These are phyloP conservation scores for Globisporangium cederbergense DNA, from an alignment of 352 stramenopile genomes.

Conservation along the genomic window DNA sequence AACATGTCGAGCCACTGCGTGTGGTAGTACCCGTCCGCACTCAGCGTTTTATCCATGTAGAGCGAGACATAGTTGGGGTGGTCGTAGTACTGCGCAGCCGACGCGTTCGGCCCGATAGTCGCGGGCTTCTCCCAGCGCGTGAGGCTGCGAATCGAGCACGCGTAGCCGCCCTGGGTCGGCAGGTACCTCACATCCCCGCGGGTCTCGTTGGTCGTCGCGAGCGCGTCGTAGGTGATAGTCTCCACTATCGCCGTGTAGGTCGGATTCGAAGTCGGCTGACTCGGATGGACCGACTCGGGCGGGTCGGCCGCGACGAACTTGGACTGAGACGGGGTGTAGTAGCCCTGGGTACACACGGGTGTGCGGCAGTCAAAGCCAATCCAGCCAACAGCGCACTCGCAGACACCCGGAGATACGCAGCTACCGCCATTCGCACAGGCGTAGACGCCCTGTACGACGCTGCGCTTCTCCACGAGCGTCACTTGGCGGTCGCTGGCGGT, in stretches of 20 bases:
- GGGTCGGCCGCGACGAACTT: constrained; percentile 79
- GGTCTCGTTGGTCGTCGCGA: constrained; percentile 31
- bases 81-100: constrained; percentile 78
- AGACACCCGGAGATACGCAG: constrained; percentile 90
- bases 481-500: constrained; percentile 84
- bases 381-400: constrained; percentile 90
- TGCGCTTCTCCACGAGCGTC: constrained; percentile 81
- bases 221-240: constrained; percentile 43
- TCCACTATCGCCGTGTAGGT: constrained; percentile 55
- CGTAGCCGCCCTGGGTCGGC: constrained; percentile 89
- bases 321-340: constrained; percentile 81
- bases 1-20: constrained; percentile 89
- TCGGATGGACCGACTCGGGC: constrained; percentile 31
- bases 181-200: constrained; percentile 61
- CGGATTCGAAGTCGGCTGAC: constrained; percentile 61
- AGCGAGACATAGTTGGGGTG: constrained; percentile 96
- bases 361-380: constrained; percentile 96
- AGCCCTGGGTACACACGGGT: constrained; percentile 92
- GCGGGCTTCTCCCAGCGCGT: constrained; percentile 92
- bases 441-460: constrained; percentile 91
- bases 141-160: constrained; percentile 92
- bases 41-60: constrained; percentile 91
- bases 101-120: constrained; percentile 42
- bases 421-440: constrained; percentile 93
- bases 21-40: constrained; percentile 79